Evolutionary conservation across 192 early-diverging fungal genomes (phyloP), one percentile per base, ranked within the genome.

Genomic region (Radiomyces spectabilis): DNA sequence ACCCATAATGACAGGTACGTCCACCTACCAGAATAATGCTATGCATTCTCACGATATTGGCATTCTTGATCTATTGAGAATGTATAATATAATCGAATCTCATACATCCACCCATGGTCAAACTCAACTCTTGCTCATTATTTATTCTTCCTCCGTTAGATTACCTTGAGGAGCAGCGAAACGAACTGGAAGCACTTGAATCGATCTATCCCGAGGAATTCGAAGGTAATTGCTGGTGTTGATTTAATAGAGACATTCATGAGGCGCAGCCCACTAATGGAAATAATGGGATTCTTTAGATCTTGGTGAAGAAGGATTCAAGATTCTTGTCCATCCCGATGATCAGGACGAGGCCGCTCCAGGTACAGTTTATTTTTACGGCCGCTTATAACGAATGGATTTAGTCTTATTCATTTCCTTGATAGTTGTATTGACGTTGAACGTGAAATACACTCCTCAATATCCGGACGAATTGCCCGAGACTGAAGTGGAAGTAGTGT

Each of bases 151-250:
- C 30, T 31, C 16, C 15, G 7, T 21, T 48, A 73, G 85, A 85
- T 71, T 86, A 89, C 66, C 65, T 69, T 29, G 88, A 87, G 54
- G 89, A 92, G 65, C 86, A 88, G 66, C 69, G 75, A 25, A 84
- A 82, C 61, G 89, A 92, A 55, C 52, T 92, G 33, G 87, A 89
- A 53, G 86, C 83, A 18, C 79, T 92, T 41, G 75, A 86, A 53
- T 86, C 85, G 34, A 92, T 92, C 62, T 92, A 90, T 68, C 80
- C 83, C 35, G 83, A 82, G 51, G 87, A 89, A 64, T 80, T 86
- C 37, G 72, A 76, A 58, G 70, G 82, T 75, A 73, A 54, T 66
- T 34, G 73, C 68, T 42, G 10, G 48, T 5, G 41, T 37, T 18
- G 44, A 51, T 37, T 45, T 44, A 10, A 22, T 48, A 29, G 18